Percentiles rank a stretch among this genome's conserved stretches.
phyloP scores from a whole-genome alignment of 768 basidiomycete species.

The Auriscalpium vulgare region DNA sequence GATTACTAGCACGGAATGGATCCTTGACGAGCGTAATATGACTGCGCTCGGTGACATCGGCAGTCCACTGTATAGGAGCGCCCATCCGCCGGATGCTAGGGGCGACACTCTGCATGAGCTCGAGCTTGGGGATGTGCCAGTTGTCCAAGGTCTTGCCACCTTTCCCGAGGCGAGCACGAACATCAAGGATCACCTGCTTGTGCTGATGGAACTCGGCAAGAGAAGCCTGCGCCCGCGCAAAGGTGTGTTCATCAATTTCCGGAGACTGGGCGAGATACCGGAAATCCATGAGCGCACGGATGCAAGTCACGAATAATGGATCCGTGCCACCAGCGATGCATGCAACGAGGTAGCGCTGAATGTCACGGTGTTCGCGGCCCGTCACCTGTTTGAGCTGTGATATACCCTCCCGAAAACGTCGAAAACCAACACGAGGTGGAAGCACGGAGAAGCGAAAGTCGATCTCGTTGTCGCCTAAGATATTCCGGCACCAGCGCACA shows the following conservation, averaged over 20 bases:
- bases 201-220: slow-evolving; percentile 26
- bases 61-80: no score
- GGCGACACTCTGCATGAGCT: slow-evolving; percentile 24
- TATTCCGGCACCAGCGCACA: slow-evolving; percentile 29
- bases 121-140: slow-evolving; percentile 38
- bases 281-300: slow-evolving; percentile 31
- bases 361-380: slow-evolving; percentile 29
- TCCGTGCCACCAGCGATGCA: slow-evolving; percentile 28
- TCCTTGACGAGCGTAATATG: no score
- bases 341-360: slow-evolving; percentile 28
- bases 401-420: slow-evolving; percentile 32
- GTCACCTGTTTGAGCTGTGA: slow-evolving; percentile 35
- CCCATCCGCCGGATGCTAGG: no score
- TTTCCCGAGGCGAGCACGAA: slow-evolving; percentile 22
- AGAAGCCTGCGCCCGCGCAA: neutral
- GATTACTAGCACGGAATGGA: no score
- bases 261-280: slow-evolving; percentile 27
- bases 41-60: no score
- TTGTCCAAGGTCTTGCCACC: slow-evolving; percentile 15
- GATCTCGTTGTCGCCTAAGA: slow-evolving; percentile 25
- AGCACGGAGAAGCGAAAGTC: slow-evolving; percentile 31
- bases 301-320: slow-evolving; percentile 21
- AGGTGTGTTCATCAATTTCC: slow-evolving; percentile 9
- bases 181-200: slow-evolving; percentile 27
- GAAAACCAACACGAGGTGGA: slow-evolving; percentile 26